Conservation (phyloP, 805 yeast genomes). For the Pichia cephalocereana region DNA sequence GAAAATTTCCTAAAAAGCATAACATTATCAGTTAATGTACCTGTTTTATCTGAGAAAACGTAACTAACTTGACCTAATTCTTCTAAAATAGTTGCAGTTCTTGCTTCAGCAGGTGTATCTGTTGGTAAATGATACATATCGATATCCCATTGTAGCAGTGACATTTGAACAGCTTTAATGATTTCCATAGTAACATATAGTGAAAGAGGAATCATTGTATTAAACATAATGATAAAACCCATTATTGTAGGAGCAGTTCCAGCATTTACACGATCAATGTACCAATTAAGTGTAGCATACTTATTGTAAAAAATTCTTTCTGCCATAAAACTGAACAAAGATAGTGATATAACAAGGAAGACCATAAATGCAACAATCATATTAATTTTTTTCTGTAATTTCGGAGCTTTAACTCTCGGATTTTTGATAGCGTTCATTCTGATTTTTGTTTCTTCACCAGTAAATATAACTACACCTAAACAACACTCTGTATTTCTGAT, state of each 20-base stretch:
- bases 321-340: slow-evolving; percentile 78
- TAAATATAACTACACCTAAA: slow-evolving; percentile 77
- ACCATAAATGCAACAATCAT: slow-evolving; percentile 85
- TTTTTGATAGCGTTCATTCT: slow-evolving; percentile 90
- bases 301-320: slow-evolving; percentile 44
- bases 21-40: slow-evolving; percentile 88
- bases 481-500: slow-evolving; percentile 72
- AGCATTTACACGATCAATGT: slow-evolving; percentile 59
- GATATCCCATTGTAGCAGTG: slow-evolving; percentile 77
- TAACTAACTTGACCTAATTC: slow-evolving; percentile 96
- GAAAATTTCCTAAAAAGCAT: slow-evolving; percentile 89
- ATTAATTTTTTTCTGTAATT: slow-evolving; percentile 76
- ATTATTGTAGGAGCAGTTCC: slow-evolving; percentile 84
- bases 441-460: slow-evolving; percentile 94
- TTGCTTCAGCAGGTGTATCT: slow-evolving; percentile 88
- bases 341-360: slow-evolving; percentile 57
- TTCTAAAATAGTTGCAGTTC: slow-evolving; percentile 91
- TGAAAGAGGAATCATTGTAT: slow-evolving; percentile 90
- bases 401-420: slow-evolving; percentile 90
- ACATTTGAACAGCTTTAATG: slow-evolving; percentile 79
- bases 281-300: slow-evolving; percentile 54
- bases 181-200: slow-evolving; percentile 95
- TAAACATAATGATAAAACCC: slow-evolving; percentile 96
- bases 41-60: slow-evolving; percentile 93
- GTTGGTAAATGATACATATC: slow-evolving; percentile 86